These are phyloP conservation scores for Kwoniella newhampshirensis DNA, from an alignment of 768 basidiomycete species.

Conservation along the genomic window DNA sequence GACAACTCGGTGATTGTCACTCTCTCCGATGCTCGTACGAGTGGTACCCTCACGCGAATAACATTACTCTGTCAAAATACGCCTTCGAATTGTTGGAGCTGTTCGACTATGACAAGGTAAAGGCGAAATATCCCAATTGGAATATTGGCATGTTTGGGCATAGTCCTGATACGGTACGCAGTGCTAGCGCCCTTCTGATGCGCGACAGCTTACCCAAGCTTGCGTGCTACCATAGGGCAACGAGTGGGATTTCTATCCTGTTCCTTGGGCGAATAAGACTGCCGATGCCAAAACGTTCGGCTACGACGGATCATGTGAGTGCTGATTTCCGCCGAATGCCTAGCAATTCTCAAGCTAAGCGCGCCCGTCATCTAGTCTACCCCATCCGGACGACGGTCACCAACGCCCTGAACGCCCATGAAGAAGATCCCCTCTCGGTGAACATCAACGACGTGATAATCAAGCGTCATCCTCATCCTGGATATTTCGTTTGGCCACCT, in stretches of 20 bases:
- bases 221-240: constrained; percentile 27
- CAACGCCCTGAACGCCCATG: constrained; percentile 13
- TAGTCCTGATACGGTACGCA: constrained; percentile 50
- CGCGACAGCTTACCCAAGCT: neutral
- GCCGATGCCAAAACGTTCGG: constrained; percentile 48
- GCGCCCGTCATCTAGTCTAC: constrained; percentile 34
- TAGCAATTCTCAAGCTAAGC: neutral
- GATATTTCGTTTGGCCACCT: constrained; percentile 36
- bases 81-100: constrained; percentile 51
- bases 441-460: constrained; percentile 16
- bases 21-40: constrained; percentile 40
- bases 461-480: constrained; percentile 44
- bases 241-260: constrained; percentile 52
- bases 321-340: no score
- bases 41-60: constrained; percentile 49
- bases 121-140: constrained; percentile 32
- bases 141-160: constrained; percentile 51
- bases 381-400: constrained; percentile 48
- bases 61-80: constrained; percentile 53
- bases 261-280: constrained; percentile 38
- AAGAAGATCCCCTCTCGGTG: constrained; percentile 7
- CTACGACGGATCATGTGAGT: constrained; percentile 50
- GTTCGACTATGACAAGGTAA: constrained; percentile 38
- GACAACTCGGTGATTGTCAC: constrained; percentile 52
- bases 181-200: constrained; percentile 5